Evolutionary conservation across 306 rosid species (phyloP).

Genomic region (Castanopsis chinensis): DNA sequence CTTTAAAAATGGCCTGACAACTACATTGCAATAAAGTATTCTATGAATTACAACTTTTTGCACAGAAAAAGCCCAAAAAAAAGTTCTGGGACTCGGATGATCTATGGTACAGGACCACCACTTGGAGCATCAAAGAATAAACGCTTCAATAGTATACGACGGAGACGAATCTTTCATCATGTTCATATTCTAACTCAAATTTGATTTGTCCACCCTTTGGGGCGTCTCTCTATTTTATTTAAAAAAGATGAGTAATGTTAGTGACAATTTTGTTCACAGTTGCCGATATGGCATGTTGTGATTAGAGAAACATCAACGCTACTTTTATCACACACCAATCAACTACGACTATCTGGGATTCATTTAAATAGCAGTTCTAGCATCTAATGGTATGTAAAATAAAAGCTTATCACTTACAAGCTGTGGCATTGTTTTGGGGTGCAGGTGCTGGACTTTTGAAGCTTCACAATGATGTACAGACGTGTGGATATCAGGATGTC

Average conservation of each 20-base stretch:
- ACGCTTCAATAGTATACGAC: not conserved
- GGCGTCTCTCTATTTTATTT: too few species aligned
- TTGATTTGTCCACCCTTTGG: not conserved
- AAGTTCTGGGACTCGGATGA: not conserved
- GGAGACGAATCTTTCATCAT: not conserved
- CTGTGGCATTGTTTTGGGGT: not conserved
- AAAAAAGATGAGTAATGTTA: too few species aligned
- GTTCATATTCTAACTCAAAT: not conserved
- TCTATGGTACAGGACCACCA: constrained; percentile 1
- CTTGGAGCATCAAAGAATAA: not conserved
- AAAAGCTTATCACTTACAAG: not conserved
- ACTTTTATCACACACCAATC: too few species aligned
- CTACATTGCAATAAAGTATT: constrained; percentile 1
- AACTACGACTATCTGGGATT: not conserved
- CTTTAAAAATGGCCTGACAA: constrained; percentile 20
- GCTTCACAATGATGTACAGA: constrained; percentile 73
- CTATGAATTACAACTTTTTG: not conserved
- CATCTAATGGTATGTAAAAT: not conserved
- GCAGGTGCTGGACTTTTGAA: constrained; percentile 69
- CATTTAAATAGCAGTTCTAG: not conserved
- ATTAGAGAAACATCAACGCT: too few species aligned
- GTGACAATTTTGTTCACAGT: too few species aligned
- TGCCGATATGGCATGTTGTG: too few species aligned
- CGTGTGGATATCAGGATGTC: constrained; percentile 78
- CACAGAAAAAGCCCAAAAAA: not conserved